Base-by-base conservation (phyloP, 2,329 filamentous ascomycete genomes). In the Tolypocladium amazonense region DNA sequence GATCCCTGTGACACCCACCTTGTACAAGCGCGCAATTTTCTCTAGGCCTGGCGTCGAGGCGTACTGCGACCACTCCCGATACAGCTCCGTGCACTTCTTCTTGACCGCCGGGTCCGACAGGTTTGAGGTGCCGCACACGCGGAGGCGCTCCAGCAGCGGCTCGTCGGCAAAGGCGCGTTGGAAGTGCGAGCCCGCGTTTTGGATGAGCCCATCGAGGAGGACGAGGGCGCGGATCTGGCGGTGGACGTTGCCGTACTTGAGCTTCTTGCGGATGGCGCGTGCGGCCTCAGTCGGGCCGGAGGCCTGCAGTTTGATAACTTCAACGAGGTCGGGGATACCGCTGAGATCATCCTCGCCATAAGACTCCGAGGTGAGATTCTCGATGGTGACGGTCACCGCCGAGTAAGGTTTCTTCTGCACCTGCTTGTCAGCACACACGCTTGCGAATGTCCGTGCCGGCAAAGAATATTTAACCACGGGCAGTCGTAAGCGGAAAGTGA, bases 161-260 rank as follows among this genome's bases (percentile, higher is more conserved):
- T 97, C 92, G 68, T 99, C 93, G 12, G 87, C 89, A 72, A 97
- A 96, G 20, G 84, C 83, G 56, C 90, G 86, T 73, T 97, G 89
- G 70, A 97, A 97, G 15, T 88, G 85, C 15, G 88, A 81, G 1
- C 93, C 93, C 2, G 92, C 92, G 76, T 99, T 99, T 70, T 97
- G 90, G 62, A 99, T 94, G 45, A 99, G 81, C 50, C 90, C 92
- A 71, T 99, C 94, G 2, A 99, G 83, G 56, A 99, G 87, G 14
- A 89, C 88, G 27, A 99, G 82, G 41, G 94, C 89, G 61, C 94
- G 86, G 39, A 97, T 81, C 74, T 99, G 94, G 56, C 92, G 88
- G 73, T 97, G 93, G n/a, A 90, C 81, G 69, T 86, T 96, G 67
- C 94, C 94, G 75, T 99, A 97, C 78, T 99, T 99, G 81, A 99